These are phyloP conservation scores for Manihot esculenta DNA, from an alignment of 441 rosid genomes.

Conservation along the genomic window DNA sequence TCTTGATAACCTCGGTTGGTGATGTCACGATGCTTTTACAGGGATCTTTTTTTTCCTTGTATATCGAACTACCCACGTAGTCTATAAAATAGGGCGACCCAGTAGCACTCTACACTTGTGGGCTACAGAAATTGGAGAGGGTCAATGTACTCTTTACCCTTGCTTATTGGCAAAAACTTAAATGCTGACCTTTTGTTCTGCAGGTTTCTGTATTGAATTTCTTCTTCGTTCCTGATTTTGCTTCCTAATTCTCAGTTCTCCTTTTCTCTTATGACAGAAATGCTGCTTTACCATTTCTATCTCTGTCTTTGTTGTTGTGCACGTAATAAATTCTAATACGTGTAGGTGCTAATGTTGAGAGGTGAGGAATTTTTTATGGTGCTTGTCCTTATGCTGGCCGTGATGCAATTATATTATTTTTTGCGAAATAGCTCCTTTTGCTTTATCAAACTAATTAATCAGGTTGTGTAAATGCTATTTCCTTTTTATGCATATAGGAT, in stretches of 20 bases:
- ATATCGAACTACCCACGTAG: neutral
- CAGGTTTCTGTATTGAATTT: neutral
- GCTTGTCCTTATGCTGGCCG: neutral
- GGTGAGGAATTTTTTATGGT: slow-evolving; percentile 7
- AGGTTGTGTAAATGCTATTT: slow-evolving; percentile 15
- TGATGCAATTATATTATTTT: slow-evolving; percentile 5
- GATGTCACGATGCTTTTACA: neutral
- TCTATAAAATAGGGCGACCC: neutral
- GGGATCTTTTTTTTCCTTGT: neutral
- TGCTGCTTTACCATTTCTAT: neutral
- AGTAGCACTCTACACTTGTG: too few relatives aligned
- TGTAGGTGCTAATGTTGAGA: slow-evolving; percentile 12
- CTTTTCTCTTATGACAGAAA: neutral
- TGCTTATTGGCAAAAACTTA: neutral
- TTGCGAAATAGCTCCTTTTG: neutral
- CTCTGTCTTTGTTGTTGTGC: neutral
- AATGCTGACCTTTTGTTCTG: neutral
- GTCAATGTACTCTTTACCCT: too few relatives aligned
- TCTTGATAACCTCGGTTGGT: neutral
- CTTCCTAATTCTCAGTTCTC: neutral
- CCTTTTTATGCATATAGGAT: slow-evolving; percentile 16
- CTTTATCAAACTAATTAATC: slow-evolving; percentile 12
- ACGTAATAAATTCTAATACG: neutral
- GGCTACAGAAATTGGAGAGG: too few relatives aligned
- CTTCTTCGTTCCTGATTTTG: neutral